Evolutionary conservation across 1,139 yeast genomes (phyloP), one percentile per base, ranked within the genome.

Genomic region (Geotrichum citri-aurantii): DNA sequence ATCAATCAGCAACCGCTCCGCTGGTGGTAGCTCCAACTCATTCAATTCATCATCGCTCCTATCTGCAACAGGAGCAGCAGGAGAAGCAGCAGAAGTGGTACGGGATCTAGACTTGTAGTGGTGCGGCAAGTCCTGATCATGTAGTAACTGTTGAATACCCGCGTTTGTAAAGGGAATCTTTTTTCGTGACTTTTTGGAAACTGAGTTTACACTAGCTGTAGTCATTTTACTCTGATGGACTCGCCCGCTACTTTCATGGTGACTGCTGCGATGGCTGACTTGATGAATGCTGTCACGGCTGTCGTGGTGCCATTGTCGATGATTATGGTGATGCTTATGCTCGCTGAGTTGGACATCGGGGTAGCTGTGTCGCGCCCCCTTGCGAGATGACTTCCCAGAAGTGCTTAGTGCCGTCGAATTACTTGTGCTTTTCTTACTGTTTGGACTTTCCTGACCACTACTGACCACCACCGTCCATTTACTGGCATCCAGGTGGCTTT

Each of bases 1-100:
- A 69, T 91, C 97, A 55, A 92, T 78, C 57, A 91, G 77, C 65
- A 84, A 86, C 65, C 88, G 87, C 69, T 91, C 97, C 62, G 85
- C 85, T 0, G 81, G 74, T 2, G 95, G 92, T 62, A 91, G 78
- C 54, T 88, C 88, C 62, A 91, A 74, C 60, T 82, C 83, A 54
- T 85, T 83, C 68, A 91, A 87, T 65, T 88, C 31, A n/a, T n/a
- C n/a, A 19, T 37, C 19, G 14, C 2, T 17, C 5, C n/a, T 33
- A 11, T 33, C n/a, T 2, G 2, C n/a, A 33, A 12, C n/a, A 33
- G 1, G 6, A 33, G n/a, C n/a, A 33, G 17, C 42, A 14, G 21
- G 19, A 31, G 37, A 4, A 31, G 37, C 17, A 12, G 5, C 37
- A 31, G n/a, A 4, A 37, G 0, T 3, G 6, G 7, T n/a, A 6